Evolutionary conservation across 1,284 basidiomycete species (phyloP).

Genomic region (Cerioporus squamosus): DNA sequence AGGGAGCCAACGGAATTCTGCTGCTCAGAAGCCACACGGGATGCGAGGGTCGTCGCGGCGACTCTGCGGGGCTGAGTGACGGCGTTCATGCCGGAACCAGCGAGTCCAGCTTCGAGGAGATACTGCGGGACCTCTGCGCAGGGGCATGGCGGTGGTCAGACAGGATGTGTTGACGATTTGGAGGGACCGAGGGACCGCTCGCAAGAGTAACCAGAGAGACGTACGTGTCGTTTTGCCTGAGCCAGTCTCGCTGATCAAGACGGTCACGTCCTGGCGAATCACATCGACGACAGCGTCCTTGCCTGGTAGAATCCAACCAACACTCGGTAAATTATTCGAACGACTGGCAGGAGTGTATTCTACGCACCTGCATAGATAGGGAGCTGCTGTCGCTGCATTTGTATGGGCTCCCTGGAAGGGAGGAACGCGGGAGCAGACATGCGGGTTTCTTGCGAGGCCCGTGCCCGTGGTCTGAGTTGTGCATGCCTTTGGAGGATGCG

Average conservation of each 20-base stretch:
- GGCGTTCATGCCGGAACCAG: constrained; percentile 72
- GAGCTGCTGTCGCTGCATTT: constrained; percentile 68
- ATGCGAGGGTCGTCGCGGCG: constrained; percentile 91
- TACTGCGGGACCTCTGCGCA: constrained; percentile 87
- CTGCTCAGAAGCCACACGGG: constrained; percentile 88
- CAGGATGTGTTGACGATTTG: neutral
- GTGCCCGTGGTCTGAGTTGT: constrained; percentile 5
- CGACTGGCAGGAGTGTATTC: too few species aligned
- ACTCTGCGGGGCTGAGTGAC: constrained; percentile 95
- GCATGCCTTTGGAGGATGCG: constrained; percentile 12
- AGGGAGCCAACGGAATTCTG: constrained; percentile 68
- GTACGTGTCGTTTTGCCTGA: constrained; percentile 97
- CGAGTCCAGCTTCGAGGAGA: constrained; percentile 73
- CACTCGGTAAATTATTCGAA: too few species aligned
- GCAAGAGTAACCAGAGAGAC: constrained; percentile 33
- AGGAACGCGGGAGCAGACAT: constrained; percentile 11
- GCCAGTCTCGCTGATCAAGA: constrained; percentile 95
- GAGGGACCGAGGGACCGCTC: neutral
- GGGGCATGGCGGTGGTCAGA: neutral
- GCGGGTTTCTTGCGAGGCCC: constrained; percentile 26
- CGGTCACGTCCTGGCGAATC: constrained; percentile 81
- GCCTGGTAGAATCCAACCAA: constrained; percentile 46
- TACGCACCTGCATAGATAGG: constrained; percentile 77
- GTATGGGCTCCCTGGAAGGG: constrained; percentile 38
- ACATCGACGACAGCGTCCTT: constrained; percentile 76